phyloP scores from a whole-genome alignment of 345 rosid genomes.

The Euphorbia pulcherrima region DNA sequence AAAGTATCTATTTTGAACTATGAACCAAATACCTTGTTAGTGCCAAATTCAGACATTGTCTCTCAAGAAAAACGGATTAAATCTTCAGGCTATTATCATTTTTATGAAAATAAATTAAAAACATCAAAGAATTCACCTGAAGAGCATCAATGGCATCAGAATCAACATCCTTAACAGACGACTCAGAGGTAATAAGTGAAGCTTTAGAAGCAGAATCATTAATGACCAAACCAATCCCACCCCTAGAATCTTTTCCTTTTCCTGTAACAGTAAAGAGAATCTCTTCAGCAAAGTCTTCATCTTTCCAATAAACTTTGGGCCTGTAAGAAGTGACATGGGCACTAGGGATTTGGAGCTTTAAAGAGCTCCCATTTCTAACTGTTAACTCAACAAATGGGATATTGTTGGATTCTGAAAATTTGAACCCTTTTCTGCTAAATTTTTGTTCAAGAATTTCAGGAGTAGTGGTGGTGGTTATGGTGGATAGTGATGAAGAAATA shows the following conservation, averaged over 20 bases:
- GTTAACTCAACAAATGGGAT: constrained; percentile 57
- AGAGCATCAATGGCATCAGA: constrained; percentile 85
- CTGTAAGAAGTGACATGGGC: constrained; percentile 78
- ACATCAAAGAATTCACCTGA: constrained; percentile 66
- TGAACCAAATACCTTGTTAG: too few species aligned
- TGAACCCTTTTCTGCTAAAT: constrained; percentile 77
- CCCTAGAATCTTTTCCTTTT: constrained; percentile 33
- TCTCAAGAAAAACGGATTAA: too few species aligned
- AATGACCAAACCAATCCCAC: constrained; percentile 73
- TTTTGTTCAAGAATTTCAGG: constrained; percentile 52
- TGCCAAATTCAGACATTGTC: too few species aligned
- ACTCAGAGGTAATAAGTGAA: constrained; percentile 42
- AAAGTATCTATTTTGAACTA: too few species aligned
- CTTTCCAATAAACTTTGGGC: constrained; percentile 83
- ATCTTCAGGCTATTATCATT: too few species aligned
- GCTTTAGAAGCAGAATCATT: constrained; percentile 58
- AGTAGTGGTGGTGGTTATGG: constrained; percentile 26
- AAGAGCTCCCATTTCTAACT: constrained; percentile 76
- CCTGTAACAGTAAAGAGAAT: constrained; percentile 61
- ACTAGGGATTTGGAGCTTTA: constrained; percentile 53
- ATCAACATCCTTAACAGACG: constrained; percentile 77
- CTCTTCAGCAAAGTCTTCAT: constrained; percentile 66
- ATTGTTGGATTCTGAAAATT: constrained; percentile 55
- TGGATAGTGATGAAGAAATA: constrained; percentile 19
- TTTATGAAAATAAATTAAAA: neutral